phyloP scores from a whole-genome alignment of 139 green algal species.

The Chlamydomonas applanata region DNA sequence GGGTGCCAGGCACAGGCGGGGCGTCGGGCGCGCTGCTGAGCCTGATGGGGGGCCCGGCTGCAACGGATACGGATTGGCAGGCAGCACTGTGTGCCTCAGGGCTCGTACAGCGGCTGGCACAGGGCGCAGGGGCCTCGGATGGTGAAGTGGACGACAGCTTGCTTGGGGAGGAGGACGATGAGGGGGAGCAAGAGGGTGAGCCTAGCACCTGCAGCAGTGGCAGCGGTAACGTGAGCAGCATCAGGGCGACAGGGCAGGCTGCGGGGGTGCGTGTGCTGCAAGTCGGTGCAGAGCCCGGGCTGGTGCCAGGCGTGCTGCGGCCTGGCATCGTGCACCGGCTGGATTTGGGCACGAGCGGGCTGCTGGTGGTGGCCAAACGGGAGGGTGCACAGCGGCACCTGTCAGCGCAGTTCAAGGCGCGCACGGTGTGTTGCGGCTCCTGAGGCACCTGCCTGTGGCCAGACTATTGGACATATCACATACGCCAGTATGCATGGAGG shows the following conservation, averaged over 20 bases:
- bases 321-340: conserved; percentile 98
- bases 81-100: not conserved
- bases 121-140: not conserved
- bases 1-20: no score
- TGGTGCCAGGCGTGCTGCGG: conserved; percentile 44
- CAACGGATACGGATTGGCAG: not conserved
- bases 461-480: no score
- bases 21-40: not conserved
- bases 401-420: conserved; percentile 82
- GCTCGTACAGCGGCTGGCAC: not conserved
- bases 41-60: not conserved
- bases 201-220: conserved; percentile 4
- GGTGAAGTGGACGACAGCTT: not conserved
- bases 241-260: no score
- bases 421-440: conserved; percentile 50
- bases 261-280: not conserved
- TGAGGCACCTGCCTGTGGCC: not conserved
- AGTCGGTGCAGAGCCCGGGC: conserved; percentile 8
- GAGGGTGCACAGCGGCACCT: conserved; percentile 46
- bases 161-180: conserved; percentile 4
- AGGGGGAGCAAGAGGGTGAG: conserved; percentile 1
- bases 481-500: no score
- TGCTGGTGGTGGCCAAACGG: conserved; percentile 93
- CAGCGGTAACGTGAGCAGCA: not conserved
- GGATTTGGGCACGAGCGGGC: conserved; percentile 89